phyloP scores from a whole-genome alignment of 1,284 basidiomycete species.

The Singerocomus rubriflavus region DNA sequence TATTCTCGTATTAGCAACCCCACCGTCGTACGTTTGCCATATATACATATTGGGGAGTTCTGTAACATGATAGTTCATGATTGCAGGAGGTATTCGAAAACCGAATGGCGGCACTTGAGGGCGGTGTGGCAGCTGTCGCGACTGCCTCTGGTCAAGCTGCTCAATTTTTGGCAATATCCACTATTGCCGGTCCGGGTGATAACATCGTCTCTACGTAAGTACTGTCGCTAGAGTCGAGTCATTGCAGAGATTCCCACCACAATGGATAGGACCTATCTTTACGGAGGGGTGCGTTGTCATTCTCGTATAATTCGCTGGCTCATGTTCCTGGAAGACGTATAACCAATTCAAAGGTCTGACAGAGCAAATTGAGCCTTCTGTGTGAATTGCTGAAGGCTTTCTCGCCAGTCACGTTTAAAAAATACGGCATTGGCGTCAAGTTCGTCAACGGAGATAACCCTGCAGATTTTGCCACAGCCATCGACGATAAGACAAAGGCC shows the following conservation, averaged over 20 bases:
- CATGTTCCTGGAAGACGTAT: constrained; percentile 54
- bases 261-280: constrained; percentile 45
- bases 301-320: not conserved
- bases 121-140: constrained; percentile 76
- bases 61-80: not conserved
- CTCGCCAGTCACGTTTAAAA: constrained; percentile 62
- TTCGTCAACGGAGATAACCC: constrained; percentile 64
- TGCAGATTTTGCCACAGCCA: constrained; percentile 65
- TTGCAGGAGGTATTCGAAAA: constrained; percentile 76
- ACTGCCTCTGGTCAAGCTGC: constrained; percentile 76
- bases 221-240: not conserved
- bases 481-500: constrained; percentile 74
- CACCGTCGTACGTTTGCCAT: constrained; percentile 56
- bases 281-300: constrained; percentile 53
- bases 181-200: constrained; percentile 66
- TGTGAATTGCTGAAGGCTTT: too few species aligned
- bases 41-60: not conserved
- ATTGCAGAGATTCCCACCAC: not conserved
- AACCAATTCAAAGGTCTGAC: constrained; percentile 79
- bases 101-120: constrained; percentile 81
- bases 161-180: constrained; percentile 71
- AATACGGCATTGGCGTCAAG: constrained; percentile 74
- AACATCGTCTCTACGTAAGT: constrained; percentile 73
- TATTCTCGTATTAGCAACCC: constrained; percentile 82
- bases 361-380: not conserved